Conservation (phyloP, 2,329 filamentous ascomycete species). For the Aspergillus pseudotamarii region DNA sequence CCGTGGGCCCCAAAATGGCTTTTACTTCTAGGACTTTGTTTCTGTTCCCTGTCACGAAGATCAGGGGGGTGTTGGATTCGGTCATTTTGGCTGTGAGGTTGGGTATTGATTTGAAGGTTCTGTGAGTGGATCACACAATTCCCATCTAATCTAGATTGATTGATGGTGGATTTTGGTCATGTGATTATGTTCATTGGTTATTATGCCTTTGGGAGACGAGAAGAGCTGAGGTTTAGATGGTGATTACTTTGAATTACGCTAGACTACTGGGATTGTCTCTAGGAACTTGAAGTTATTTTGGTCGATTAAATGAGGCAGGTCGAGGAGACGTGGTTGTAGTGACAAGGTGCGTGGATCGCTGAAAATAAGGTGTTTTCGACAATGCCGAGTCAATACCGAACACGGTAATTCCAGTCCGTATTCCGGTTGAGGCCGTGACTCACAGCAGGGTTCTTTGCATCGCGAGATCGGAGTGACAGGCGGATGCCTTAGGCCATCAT, state of each 20-base stretch:
- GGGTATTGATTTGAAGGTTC: neutral
- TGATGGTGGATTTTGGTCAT: neutral
- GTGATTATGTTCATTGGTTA: neutral
- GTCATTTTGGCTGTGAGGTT: neutral
- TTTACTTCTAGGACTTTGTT: constrained; percentile 86
- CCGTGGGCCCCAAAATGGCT: constrained; percentile 70
- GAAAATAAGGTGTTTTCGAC: neutral
- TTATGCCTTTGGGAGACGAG: neutral
- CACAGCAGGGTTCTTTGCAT: neutral
- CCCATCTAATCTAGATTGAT: neutral
- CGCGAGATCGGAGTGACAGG: neutral
- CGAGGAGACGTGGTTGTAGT: neutral
- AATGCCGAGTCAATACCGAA: constrained; percentile 1
- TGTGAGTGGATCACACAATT: neutral
- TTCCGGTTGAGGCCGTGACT: neutral
- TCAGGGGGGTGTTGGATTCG: neutral
- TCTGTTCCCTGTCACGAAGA: constrained; percentile 85
- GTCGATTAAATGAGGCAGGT: neutral
- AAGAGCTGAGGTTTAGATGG: neutral
- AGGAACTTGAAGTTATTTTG: neutral
- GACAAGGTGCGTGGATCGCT: neutral
- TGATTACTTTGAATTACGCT: neutral
- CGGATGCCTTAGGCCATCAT: neutral
- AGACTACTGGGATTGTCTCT: too few species aligned
- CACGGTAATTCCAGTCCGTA: neutral